Evolutionary conservation across 306 rosid species (phyloP).

Genomic region (Macrotyloma uniflorum): DNA sequence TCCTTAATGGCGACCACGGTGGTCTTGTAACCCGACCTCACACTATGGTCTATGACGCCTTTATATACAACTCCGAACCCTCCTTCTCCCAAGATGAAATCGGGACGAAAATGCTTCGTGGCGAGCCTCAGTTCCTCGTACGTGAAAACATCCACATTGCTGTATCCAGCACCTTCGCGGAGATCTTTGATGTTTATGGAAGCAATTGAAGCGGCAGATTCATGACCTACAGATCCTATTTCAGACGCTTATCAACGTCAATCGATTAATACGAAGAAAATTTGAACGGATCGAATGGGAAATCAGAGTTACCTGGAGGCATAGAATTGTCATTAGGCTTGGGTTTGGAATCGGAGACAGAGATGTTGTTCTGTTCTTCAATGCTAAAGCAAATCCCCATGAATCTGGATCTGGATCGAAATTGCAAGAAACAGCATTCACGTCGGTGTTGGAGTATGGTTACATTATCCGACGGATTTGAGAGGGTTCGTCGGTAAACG

Average conservation of each 20-base stretch:
- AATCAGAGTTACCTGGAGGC: constrained; percentile 43
- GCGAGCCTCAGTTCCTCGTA: constrained; percentile 76
- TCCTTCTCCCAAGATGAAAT: constrained; percentile 88
- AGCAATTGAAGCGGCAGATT: constrained; percentile 41
- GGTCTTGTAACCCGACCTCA: constrained; percentile 62
- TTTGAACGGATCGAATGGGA: neutral
- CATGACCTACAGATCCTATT: constrained; percentile 39
- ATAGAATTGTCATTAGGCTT: constrained; percentile 13
- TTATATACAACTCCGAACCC: constrained; percentile 97
- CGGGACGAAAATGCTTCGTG: constrained; percentile 83
- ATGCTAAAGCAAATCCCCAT: constrained; percentile 94
- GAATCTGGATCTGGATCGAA: constrained; percentile 46
- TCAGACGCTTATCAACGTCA: neutral
- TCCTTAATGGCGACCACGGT: constrained; percentile 91
- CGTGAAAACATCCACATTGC: constrained; percentile 72
- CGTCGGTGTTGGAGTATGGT: neutral
- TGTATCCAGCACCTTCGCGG: constrained; percentile 65
- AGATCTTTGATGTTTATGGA: constrained; percentile 76
- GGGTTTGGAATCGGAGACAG: constrained; percentile 36
- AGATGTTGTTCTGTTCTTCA: constrained; percentile 43
- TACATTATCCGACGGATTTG: neutral
- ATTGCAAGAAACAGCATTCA: constrained; percentile 8
- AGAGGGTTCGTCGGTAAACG: constrained; percentile 33
- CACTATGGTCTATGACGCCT: constrained; percentile 77
- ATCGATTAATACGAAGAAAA: neutral